Conservation (phyloP, 2,329 filamentous ascomycete genomes). For the Erysiphe pulchra region DNA sequence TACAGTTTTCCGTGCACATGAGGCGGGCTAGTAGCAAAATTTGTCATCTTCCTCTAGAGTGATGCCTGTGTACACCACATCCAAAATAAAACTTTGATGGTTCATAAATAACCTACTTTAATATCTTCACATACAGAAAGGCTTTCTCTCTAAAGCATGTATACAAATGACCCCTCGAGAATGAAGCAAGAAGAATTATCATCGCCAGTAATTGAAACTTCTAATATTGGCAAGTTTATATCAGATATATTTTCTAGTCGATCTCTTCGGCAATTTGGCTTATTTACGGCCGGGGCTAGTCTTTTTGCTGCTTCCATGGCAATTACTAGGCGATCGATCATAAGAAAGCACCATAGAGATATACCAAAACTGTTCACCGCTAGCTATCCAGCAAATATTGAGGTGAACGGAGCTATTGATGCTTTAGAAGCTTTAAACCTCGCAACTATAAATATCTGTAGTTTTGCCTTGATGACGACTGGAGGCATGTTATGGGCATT, state of each 20-base stretch:
- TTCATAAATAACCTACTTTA: no score
- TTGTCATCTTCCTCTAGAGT: no score
- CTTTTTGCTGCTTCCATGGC: slow-evolving; percentile 50
- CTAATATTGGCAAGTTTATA: neutral
- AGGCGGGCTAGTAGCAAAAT: no score
- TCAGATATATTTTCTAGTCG: slow-evolving; percentile 10
- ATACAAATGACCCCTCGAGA: no score
- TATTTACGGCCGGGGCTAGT: slow-evolving; percentile 49
- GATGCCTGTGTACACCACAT: no score
- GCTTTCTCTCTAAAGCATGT: no score
- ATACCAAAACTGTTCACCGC: slow-evolving; percentile 48
- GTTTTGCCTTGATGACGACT: slow-evolving; percentile 45
- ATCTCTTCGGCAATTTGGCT: slow-evolving; percentile 29
- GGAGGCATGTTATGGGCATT: slow-evolving; percentile 56
- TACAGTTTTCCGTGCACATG: no score
- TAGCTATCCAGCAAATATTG: slow-evolving; percentile 24
- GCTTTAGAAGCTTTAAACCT: slow-evolving; percentile 64
- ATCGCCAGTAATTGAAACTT: no score
- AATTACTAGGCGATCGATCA: slow-evolving; percentile 45
- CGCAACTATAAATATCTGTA: slow-evolving; percentile 65
- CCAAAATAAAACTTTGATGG: no score
- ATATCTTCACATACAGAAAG: no score
- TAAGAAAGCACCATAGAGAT: slow-evolving; percentile 31
- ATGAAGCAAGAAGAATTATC: no score
- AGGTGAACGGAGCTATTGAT: slow-evolving; percentile 39